Evolutionary conservation across 129 eudicot genomes (phyloP).

Genomic region (Arctium lappa): DNA sequence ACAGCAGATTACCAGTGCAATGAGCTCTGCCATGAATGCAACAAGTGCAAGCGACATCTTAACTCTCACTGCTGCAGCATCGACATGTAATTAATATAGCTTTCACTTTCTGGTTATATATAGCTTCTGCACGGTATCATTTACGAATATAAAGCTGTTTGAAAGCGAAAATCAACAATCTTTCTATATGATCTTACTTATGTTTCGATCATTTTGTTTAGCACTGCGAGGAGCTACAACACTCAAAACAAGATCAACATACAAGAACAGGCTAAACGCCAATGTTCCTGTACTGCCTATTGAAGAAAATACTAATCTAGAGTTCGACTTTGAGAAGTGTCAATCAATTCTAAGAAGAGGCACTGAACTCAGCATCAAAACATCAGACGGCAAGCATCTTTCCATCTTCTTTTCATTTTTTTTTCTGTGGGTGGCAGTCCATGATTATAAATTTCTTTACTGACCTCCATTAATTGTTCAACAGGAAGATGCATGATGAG

Average conservation of each 20-base stretch:
- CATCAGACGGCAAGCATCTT: slow-evolving; percentile 55
- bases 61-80: slow-evolving; percentile 89
- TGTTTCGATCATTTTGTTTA: slow-evolving; percentile 18
- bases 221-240: slow-evolving; percentile 88
- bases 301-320: slow-evolving; percentile 46
- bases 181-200: not conserved
- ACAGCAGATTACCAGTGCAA: slow-evolving; percentile 62
- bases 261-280: slow-evolving; percentile 58
- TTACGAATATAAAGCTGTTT: too few relatives aligned
- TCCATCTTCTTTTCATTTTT: not conserved
- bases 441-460: not conserved
- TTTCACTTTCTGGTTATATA: not conserved
- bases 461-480: slow-evolving; percentile 10
- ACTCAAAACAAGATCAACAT: slow-evolving; percentile 62
- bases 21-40: slow-evolving; percentile 71
- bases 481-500: slow-evolving; percentile 64
- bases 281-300: slow-evolving; percentile 67
- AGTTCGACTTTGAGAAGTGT: slow-evolving; percentile 57
- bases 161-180: not conserved
- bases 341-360: slow-evolving; percentile 62
- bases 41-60: slow-evolving; percentile 67
- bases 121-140: too few relatives aligned
- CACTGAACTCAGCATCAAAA: slow-evolving; percentile 47
- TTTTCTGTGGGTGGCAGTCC: not conserved
- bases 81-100: slow-evolving; percentile 57